Evolutionary conservation across 2,329 filamentous ascomycete genomes (phyloP), one percentile per base, ranked within the genome.

Genomic region (Pezicula carpinea): DNA sequence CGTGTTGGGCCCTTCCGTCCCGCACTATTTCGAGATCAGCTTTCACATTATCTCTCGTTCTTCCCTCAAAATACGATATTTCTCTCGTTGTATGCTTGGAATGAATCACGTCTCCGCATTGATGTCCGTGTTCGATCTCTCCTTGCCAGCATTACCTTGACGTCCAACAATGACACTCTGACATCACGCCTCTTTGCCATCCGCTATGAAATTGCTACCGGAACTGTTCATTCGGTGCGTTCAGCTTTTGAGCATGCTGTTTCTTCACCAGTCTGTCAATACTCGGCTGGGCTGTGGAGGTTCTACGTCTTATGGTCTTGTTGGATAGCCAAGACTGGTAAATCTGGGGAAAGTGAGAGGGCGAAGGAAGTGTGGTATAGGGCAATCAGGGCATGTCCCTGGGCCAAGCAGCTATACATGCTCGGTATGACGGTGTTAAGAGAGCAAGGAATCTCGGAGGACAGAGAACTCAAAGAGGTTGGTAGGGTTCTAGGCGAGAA

Each of bases 41-140:
- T 96, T 1, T 66, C 71, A 4, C 67, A 72, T 2, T 86, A 84
- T 51, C 70, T 93, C 18, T 57, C 59, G 0, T 62, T 69, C 6
- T 95, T 90, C 62, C 89, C 90, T 0, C 72, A 73, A 41, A 96
- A 96, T 67, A 87, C 82, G 1, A 73, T 89, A 5, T 84, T 96
- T 51, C 74, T 95, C 1, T 72, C 77, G 1, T 68, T 93, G 0
- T 85, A 85, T 53, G 77, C 82, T n/a, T 87, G 83, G 72, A 83
- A 87, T 52, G 84, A 92, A 61, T 74, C 80, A 2, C 79, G 83
- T 6, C 79, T 89, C 36, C 78, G 83, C 19, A 76, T 93, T 45
- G 79, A 89, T 51, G 87, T 95, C 56, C 85, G 88, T 15, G 79
- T 95, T 17, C 81, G 87, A n/a, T 72, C 77, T 5, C 67, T 87